These are phyloP conservation scores for Coniochaeta ligniaria DNA, from an alignment of 2,329 filamentous ascomycete genomes.

Conservation along the genomic window DNA sequence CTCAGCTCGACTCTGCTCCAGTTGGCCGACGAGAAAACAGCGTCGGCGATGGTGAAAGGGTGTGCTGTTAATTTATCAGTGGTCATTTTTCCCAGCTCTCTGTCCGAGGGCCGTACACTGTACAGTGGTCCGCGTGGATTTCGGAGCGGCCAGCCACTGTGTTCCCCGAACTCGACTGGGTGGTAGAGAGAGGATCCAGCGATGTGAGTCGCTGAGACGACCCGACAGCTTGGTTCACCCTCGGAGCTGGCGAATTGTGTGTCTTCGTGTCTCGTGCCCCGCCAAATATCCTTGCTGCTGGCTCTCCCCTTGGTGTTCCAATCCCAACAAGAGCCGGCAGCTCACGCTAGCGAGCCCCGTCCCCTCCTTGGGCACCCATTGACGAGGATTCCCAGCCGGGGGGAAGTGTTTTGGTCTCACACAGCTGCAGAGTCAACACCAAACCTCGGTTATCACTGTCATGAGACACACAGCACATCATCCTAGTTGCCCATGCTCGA, in stretches of 20 bases:
- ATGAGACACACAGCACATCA: not conserved
- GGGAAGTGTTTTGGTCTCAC: not conserved
- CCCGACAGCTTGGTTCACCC: not conserved
- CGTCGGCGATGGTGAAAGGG: not conserved
- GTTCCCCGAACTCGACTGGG: not conserved
- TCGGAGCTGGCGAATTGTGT: not conserved
- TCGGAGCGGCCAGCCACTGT: not conserved
- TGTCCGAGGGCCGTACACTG: not conserved
- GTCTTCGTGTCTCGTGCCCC: not conserved
- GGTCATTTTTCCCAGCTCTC: not conserved
- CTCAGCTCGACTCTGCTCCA: not conserved
- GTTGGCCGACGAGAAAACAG: not conserved
- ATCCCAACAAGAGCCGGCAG: not conserved
- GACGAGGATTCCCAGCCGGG: not conserved
- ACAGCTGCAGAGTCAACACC: not conserved
- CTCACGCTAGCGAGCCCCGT: not conserved
- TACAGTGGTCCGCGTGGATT: not conserved
- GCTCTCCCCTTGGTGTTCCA: not conserved
- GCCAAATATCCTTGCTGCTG: not conserved
- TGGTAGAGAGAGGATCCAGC: not conserved
- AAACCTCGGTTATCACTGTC: not conserved
- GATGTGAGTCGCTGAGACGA: not conserved
- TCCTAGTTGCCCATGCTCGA: not conserved
- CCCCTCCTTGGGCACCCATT: not conserved
- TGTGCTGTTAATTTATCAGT: not conserved